Evolutionary conservation across 2,329 filamentous ascomycete genomes (phyloP), one percentile per base, ranked within the genome.

Genomic region (Alternaria sp.): DNA sequence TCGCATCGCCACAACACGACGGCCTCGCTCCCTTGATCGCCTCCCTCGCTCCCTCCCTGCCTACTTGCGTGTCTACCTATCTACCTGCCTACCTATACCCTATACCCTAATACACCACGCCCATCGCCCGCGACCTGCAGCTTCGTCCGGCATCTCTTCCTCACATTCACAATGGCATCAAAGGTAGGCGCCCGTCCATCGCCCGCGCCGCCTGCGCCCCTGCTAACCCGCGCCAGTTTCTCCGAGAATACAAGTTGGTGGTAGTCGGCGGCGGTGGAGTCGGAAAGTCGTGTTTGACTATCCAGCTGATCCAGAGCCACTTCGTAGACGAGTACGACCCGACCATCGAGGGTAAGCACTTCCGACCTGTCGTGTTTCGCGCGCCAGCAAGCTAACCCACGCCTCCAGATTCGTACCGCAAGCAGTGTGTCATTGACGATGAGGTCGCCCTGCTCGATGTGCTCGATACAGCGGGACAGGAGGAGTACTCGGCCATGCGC

Each of bases 321-420:
- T 99, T 99, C 85, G 94, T 98, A 79, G 95, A 98, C 82, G 95
- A 98, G 82, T 99, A 99, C 82, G 95, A 99, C 82, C 95, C 95
- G 59, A 99, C 95, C 75, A 98, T 99, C 78, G 95, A 99, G 92
- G 95, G 95, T 94, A 81, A 72, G 86, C 74, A 27, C n/a, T 27
- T 28, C 51, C 52, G 46, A 52, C 28, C 44, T 60, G 40, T 51
- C 43, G 22, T 49, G 22, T 11, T 22, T 22, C 4, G 34, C 48
- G 38, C 40, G 18, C 46, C 56, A 45, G 20, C 34, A 36, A n/a
- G 60, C 57, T 71, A 55, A 69, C 67, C 6, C 18, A 20, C 28
- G 10, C 28, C 28, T 12, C 32, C 80, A 99, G 95, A 99, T 80
- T 98, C 95, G 66, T 99, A 99, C 86, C 93, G 95, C 85, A 99